Base-by-base conservation (phyloP, 1,284 basidiomycete genomes). In the Nidula niveotomentosa region DNA sequence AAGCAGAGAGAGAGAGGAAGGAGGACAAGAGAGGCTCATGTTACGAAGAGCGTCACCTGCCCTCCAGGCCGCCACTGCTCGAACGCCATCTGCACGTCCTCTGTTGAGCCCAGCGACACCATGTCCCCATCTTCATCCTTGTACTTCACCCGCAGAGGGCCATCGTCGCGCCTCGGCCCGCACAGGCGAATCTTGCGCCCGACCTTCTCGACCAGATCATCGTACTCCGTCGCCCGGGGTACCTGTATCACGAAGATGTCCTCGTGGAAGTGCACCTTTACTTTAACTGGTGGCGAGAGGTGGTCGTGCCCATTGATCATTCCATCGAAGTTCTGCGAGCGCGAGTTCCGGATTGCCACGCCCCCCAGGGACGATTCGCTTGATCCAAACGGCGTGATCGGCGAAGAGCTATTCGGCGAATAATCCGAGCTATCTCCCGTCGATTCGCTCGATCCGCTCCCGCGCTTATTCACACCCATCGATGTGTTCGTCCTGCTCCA, bases 221-320 rank as follows among this genome's bases (percentile, higher is more conserved):
- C 76, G 69, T 90, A 96, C 64, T 90, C 83, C 17, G 91, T 91
- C 55, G 78, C 73, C 41, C 88, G 79, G 37, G 93, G 81, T 9
- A 96, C 91, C 68, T 94, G 92, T 57, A 98, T 92, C 58, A 95
- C 89, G 68, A 96, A 97, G 52, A 94, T 88, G 67, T 97, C 95
- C 62, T 94, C 88, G 63, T 90, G 84, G 76, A 88, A 94, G 70
- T 90, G 87, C 53, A 96, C 91, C 71, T 94, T 94, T 65, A 95
- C 86, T 69, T 93, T 91, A 41, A 94, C 86, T 23, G 84, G 83
- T 8, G 69, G 74, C 43, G 62, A 61, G 44, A 64, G 63, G 18
- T 61, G 60, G 56, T 58, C 53, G 55, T 54, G 54, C 54, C 53
- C 56, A 54, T 57, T 50, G 18, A 67, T 55, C 41, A 66, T 65